Percentiles rank a stretch among this genome's conserved stretches.
These are phyloP conservation scores for Clathrus columnatus DNA, from an alignment of 768 basidiomycete species.

Conservation along the genomic window DNA sequence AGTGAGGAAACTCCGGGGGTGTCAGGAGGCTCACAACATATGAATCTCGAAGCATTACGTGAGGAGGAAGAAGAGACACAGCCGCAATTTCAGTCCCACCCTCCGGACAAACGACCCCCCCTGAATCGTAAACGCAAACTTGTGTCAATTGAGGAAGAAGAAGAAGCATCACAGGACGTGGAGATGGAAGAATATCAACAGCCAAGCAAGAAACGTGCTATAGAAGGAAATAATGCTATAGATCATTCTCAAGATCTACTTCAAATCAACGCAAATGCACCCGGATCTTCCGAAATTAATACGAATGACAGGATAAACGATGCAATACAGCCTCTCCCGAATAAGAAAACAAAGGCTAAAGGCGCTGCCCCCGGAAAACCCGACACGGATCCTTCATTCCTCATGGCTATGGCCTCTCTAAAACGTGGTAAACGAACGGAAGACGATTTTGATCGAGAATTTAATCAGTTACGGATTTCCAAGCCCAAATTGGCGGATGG, in stretches of 20 bases:
- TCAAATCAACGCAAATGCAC: no score
- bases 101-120: no score
- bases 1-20: neutral
- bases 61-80: conserved; percentile 1
- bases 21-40: neutral
- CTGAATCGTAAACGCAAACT: conserved; percentile 36
- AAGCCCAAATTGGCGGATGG: conserved; percentile 42
- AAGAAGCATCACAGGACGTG: conserved; percentile 16
- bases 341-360: conserved; percentile 10
- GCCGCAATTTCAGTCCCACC: neutral
- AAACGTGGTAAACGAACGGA: conserved; percentile 61
- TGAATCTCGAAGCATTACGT: neutral
- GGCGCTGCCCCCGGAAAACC: conserved; percentile 39
- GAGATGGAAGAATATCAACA: conserved; percentile 28
- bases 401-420: conserved; percentile 65
- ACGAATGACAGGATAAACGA: neutral
- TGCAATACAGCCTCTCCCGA: no score
- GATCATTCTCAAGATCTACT: conserved; percentile 16
- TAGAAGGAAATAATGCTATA: conserved; percentile 31
- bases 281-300: neutral
- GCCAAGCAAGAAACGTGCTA: conserved; percentile 33
- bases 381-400: conserved; percentile 60
- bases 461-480: conserved; percentile 65
- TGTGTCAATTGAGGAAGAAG: conserved; percentile 27
- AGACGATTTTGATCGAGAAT: conserved; percentile 69